A percentile compares a stretch with the other conserved stretches of the same genome.
phyloP scores from a whole-genome alignment of 179 eudicot genomes.

The Beta macrorhiza region DNA sequence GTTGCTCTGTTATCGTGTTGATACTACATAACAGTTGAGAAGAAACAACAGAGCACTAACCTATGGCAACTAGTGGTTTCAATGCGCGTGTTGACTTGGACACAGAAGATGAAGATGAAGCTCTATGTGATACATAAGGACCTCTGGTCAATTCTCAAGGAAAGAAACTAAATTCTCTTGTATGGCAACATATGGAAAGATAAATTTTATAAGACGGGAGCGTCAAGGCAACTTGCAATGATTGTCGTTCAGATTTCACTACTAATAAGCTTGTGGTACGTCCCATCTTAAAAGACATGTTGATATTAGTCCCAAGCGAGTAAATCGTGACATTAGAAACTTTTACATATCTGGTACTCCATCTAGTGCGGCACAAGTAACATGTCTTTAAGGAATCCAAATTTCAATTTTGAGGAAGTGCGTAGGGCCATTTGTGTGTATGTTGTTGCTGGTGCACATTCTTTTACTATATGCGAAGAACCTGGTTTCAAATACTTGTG shows the following conservation, averaged over 20 bases:
- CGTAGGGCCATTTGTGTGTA: not conserved
- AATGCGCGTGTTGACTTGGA: too few species aligned
- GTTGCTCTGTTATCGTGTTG: too few species aligned
- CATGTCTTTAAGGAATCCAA: conserved; percentile 5
- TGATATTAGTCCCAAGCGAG: not conserved
- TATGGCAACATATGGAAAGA: not conserved
- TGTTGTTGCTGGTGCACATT: not conserved
- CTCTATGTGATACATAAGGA: too few species aligned
- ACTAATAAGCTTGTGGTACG: not conserved
- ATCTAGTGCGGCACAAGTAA: not conserved
- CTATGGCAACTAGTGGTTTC: too few species aligned
- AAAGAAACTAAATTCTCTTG: not conserved
- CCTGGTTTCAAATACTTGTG: not conserved
- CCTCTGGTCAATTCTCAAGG: not conserved
- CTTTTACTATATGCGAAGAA: conserved; percentile 14
- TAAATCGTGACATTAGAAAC: conserved; percentile 4
- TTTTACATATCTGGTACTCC: not conserved
- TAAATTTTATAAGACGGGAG: not conserved
- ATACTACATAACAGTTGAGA: too few species aligned
- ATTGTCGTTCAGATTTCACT: not conserved
- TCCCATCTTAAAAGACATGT: conserved; percentile 15
- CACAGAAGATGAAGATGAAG: too few species aligned
- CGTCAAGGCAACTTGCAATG: not conserved
- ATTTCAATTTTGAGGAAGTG: not conserved
- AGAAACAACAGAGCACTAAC: too few species aligned